Evolutionary conservation across 306 rosid species (phyloP).

Genomic region (Quercus robur): DNA sequence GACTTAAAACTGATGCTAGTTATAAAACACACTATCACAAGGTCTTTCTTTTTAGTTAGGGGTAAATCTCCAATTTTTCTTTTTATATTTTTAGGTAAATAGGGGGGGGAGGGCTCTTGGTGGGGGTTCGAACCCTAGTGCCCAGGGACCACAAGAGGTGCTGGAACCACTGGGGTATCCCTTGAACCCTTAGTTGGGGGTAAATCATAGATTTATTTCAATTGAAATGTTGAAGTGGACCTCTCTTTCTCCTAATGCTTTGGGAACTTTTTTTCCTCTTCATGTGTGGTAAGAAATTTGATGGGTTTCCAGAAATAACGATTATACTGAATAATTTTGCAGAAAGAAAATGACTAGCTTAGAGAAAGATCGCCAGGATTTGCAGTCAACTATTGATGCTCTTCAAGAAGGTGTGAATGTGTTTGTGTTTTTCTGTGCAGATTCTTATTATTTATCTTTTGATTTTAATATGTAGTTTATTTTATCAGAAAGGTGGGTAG

Average conservation of each 20-base stretch:
- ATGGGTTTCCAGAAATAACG: conserved; percentile 17
- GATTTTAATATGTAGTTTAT: neutral
- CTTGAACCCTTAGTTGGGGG: neutral
- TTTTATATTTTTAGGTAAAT: too few relatives aligned
- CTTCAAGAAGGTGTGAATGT: conserved; percentile 83
- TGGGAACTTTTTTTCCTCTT: neutral
- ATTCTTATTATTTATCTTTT: neutral
- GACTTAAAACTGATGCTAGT: neutral
- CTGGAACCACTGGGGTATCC: too few relatives aligned
- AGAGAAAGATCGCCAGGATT: conserved; percentile 80
- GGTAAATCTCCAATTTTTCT: neutral
- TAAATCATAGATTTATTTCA: neutral
- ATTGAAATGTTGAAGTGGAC: neutral
- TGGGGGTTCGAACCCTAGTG: too few relatives aligned
- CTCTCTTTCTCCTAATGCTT: neutral
- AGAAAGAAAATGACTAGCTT: conserved; percentile 83
- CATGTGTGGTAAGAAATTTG: neutral
- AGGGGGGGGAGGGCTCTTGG: too few relatives aligned
- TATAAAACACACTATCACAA: neutral
- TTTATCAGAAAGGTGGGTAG: neutral
- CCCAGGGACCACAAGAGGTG: too few relatives aligned
- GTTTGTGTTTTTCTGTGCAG: neutral
- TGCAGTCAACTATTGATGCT: conserved; percentile 80
- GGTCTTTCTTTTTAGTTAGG: neutral
- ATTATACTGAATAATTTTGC: conserved; percentile 32